Percentiles rank a stretch among this genome's conserved stretches.
Evolutionary conservation across 2,329 filamentous ascomycete species (phyloP).

Genomic region (Sclerotinia borealis): DNA sequence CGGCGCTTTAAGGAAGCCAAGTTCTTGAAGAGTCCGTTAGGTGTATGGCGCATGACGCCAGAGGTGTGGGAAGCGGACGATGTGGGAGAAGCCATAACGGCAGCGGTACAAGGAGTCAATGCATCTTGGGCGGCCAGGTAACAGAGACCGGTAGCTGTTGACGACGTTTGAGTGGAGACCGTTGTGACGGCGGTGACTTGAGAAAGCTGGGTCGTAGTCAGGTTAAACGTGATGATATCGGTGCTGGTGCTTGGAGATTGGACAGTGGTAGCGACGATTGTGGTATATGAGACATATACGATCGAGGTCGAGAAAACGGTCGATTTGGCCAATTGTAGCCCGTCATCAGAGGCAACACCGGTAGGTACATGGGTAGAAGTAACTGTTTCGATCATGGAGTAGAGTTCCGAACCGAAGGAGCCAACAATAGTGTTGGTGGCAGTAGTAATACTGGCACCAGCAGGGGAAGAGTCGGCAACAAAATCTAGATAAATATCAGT

Average conservation of each 20-base stretch:
- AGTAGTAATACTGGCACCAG: background rate
- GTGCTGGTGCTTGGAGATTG: background rate
- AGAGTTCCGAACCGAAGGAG: background rate
- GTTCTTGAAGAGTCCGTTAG: background rate
- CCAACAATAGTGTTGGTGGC: background rate
- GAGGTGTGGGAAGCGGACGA: background rate
- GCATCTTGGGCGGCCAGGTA: background rate
- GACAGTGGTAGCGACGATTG: background rate
- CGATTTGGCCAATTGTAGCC: background rate
- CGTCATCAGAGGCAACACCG: background rate
- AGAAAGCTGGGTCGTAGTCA: background rate
- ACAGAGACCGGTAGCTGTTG: background rate
- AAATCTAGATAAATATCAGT: background rate
- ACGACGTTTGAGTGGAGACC: background rate
- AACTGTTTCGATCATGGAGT: background rate
- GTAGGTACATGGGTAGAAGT: background rate
- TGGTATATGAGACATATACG: background rate
- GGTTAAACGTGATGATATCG: background rate
- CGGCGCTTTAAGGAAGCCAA: background rate
- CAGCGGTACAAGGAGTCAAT: background rate
- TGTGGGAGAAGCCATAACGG: background rate
- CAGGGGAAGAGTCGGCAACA: background rate
- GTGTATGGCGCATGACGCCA: background rate
- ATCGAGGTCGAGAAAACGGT: background rate
- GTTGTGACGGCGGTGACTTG: background rate